Conservation (phyloP, 75 land plant genomes). For the Ceratopteris richardii region DNA sequence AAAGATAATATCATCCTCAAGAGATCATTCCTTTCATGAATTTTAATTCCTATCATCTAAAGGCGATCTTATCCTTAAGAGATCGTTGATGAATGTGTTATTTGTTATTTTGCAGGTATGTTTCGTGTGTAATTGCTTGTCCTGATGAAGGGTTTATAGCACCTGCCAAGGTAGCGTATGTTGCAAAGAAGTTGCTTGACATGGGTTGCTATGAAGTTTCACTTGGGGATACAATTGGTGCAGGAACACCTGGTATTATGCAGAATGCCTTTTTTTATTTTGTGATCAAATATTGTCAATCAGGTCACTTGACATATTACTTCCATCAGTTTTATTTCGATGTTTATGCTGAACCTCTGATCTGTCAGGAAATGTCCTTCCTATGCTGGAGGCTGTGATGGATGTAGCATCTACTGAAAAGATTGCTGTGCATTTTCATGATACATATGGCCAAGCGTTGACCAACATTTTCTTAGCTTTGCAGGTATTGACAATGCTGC, state of each 20-base stretch:
- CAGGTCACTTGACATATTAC: no score
- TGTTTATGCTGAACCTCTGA: no score
- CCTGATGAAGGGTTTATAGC: conserved; percentile 78
- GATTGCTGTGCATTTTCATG: conserved; percentile 96
- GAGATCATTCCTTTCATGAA: no score
- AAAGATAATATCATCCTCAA: no score
- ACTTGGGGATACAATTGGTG: conserved; percentile 95
- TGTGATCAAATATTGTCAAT: no score
- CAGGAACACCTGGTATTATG: conserved; percentile 88
- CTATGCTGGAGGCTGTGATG: conserved; percentile 96
- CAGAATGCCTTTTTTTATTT: no score
- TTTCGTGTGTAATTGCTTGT: conserved; percentile 86
- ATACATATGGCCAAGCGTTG: conserved; percentile 94
- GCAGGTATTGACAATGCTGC: conserved; percentile 46
- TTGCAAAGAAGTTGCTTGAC: conserved; percentile 70
- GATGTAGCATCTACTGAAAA: conserved; percentile 72
- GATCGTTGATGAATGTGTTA: no score
- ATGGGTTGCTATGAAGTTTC: conserved; percentile 99
- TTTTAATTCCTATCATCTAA: no score
- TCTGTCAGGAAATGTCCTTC: conserved; percentile 69
- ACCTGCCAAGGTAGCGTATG: conserved; percentile 72
- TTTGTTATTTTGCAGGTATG: conserved; percentile 44
- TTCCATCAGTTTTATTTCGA: no score
- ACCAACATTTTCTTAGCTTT: conserved; percentile 77
- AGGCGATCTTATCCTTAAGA: no score